Evolutionary conservation across 2,329 filamentous ascomycete species (phyloP).

Genomic region (Ceratocystis destructans): DNA sequence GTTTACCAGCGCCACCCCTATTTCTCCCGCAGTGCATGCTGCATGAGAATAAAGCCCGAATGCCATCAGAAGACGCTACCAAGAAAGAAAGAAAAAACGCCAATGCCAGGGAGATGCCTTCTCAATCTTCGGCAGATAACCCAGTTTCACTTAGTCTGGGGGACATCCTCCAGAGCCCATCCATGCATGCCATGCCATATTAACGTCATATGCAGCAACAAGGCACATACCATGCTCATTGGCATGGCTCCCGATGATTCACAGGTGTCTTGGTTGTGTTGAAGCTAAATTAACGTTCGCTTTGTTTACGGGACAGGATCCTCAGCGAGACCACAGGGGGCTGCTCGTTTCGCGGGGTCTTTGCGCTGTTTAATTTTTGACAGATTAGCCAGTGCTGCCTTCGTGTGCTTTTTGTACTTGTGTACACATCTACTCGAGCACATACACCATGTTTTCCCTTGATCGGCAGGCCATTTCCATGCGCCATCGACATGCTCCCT

Average conservation of each 20-base stretch:
- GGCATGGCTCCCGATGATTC: conserved; percentile 2
- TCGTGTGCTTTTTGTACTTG: background rate
- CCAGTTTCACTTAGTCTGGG: background rate
- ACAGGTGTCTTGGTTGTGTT: conserved; percentile 5
- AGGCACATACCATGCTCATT: conserved; percentile 3
- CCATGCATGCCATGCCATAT: background rate
- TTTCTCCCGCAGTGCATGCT: too few species aligned
- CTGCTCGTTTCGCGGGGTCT: background rate
- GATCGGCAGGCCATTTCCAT: background rate
- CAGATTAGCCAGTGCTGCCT: background rate
- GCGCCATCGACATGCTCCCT: background rate
- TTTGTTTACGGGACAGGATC: background rate
- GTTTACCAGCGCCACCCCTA: too few species aligned
- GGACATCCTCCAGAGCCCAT: background rate
- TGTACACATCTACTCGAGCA: background rate
- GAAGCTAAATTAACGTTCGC: background rate
- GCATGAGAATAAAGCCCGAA: too few species aligned
- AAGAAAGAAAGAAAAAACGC: background rate
- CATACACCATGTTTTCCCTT: background rate
- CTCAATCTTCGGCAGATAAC: background rate
- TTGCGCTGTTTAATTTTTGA: conserved; percentile 1
- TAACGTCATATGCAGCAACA: background rate
- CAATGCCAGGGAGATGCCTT: background rate
- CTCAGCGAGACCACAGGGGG: background rate
- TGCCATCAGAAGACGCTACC: background rate